phyloP scores from a whole-genome alignment of 1,284 basidiomycete species.

The Irpex rosettiformis region DNA sequence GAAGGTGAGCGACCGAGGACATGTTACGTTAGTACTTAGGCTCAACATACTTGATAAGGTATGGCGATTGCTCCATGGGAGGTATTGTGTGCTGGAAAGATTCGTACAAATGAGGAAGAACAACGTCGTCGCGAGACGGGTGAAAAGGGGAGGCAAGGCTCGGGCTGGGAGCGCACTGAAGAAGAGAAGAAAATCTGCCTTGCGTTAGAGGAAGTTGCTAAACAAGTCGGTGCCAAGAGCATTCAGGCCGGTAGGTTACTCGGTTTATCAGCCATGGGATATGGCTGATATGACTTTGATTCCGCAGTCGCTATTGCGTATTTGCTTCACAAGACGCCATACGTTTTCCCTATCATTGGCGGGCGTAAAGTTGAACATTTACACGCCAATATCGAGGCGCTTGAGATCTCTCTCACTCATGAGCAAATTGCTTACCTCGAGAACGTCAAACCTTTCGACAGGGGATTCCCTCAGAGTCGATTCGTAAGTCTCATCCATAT shows the following conservation, averaged over 20 bases:
- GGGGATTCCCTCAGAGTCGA: slow-evolving; percentile 20
- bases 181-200: slow-evolving; percentile 20
- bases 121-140: slow-evolving; percentile 21
- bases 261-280: background rate
- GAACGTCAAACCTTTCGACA: slow-evolving; percentile 14
- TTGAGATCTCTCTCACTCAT: slow-evolving; percentile 20
- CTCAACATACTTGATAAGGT: slow-evolving; percentile 9
- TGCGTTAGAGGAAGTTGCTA: slow-evolving; percentile 24
- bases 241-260: slow-evolving; percentile 18
- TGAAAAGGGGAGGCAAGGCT: slow-evolving; percentile 17
- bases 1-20: slow-evolving; percentile 27
- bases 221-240: slow-evolving; percentile 20
- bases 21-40: background rate
- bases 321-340: slow-evolving; percentile 22
- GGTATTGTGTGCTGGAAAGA: slow-evolving; percentile 26
- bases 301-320: slow-evolving; percentile 23
- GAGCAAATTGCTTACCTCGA: slow-evolving; percentile 23
- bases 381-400: slow-evolving; percentile 20
- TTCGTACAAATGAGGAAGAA: slow-evolving; percentile 27
- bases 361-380: slow-evolving; percentile 27
- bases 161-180: slow-evolving; percentile 23
- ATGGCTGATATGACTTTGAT: background rate
- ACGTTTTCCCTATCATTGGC: slow-evolving; percentile 24
- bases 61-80: slow-evolving; percentile 27
- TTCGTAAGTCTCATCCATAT: slow-evolving; percentile 16